A percentile compares a stretch with the other conserved stretches of the same genome.
Conservation (phyloP, 176 grass and related monocot species). For the Pontederia crassipes region DNA sequence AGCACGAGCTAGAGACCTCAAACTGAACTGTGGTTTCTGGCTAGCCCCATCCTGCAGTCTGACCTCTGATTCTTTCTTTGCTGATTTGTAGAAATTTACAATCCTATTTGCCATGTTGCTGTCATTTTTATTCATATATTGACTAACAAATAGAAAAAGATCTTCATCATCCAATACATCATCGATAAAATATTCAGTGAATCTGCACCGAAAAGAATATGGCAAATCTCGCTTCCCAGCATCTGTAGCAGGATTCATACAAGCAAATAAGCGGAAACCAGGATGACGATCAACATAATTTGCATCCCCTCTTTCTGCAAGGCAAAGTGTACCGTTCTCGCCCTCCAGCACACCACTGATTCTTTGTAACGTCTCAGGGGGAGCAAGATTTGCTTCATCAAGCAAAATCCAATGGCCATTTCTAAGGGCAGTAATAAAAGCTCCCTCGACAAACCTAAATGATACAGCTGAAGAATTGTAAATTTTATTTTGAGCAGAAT, state of each 20-base stretch:
- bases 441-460: constrained; percentile 85
- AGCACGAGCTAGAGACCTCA: constrained; percentile 82
- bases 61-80: constrained; percentile 70
- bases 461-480: constrained; percentile 39
- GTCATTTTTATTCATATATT: constrained; percentile 60
- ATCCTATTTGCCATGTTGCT: constrained; percentile 40
- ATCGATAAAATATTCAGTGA: constrained; percentile 94
- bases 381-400: constrained; percentile 96
- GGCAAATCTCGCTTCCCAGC: constrained; percentile 87
- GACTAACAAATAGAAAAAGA: constrained; percentile 64
- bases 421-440: constrained; percentile 83
- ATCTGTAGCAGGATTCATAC: constrained; percentile 98
- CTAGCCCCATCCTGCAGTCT: constrained; percentile 89
- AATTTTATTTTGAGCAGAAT: constrained; percentile 44
- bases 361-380: constrained; percentile 95
- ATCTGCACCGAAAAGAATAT: constrained; percentile 73
- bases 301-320: constrained; percentile 83
- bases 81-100: constrained; percentile 68
- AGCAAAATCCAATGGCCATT: constrained; percentile 92
- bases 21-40: constrained; percentile 92
- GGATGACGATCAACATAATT: constrained; percentile 82
- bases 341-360: constrained; percentile 75
- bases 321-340: constrained; percentile 73
- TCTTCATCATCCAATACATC: constrained; percentile 86
- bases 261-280: constrained; percentile 74